phyloP scores from a whole-genome alignment of 2,329 filamentous ascomycete species.

The Colletotrichum lentis region DNA sequence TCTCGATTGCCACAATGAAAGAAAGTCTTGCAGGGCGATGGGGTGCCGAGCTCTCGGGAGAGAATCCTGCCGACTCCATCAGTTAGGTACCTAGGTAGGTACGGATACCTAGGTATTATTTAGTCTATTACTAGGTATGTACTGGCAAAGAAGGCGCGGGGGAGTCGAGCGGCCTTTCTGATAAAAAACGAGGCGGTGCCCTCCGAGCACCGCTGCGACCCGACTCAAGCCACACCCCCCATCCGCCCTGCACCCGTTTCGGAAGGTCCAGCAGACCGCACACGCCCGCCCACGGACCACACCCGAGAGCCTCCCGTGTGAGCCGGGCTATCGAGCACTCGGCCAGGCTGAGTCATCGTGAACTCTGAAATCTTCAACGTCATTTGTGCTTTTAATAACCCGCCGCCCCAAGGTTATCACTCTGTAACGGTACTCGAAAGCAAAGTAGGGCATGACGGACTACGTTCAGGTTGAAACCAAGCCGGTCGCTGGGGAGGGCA shows the following conservation, averaged over 20 bases:
- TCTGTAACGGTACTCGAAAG: neutral
- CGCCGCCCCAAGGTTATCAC: neutral
- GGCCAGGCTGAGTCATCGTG: conserved; percentile 21
- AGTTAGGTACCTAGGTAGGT: neutral
- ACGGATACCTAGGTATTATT: no score
- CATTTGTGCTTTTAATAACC: neutral
- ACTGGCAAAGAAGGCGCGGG: neutral
- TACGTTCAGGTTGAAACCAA: neutral
- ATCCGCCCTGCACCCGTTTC: conserved; percentile 21
- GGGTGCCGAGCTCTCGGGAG: conserved; percentile 8
- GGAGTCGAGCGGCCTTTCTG: conserved; percentile 20
- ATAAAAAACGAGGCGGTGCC: conserved; percentile 24
- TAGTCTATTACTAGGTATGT: no score
- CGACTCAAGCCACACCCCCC: neutral
- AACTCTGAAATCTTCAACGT: conserved; percentile 20
- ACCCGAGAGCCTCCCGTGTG: conserved; percentile 11
- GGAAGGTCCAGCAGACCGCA: conserved; percentile 26
- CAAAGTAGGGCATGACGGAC: neutral
- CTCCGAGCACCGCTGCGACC: conserved; percentile 22
- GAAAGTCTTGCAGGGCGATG: conserved; percentile 4
- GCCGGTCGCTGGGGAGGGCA: neutral
- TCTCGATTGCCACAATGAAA: conserved; percentile 14
- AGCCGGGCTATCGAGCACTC: conserved; percentile 9
- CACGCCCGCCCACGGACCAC: neutral
- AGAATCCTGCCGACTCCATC: neutral